Conservation (phyloP, 495 filamentous ascomycete genomes). For the Lepidopterella palustris region DNA sequence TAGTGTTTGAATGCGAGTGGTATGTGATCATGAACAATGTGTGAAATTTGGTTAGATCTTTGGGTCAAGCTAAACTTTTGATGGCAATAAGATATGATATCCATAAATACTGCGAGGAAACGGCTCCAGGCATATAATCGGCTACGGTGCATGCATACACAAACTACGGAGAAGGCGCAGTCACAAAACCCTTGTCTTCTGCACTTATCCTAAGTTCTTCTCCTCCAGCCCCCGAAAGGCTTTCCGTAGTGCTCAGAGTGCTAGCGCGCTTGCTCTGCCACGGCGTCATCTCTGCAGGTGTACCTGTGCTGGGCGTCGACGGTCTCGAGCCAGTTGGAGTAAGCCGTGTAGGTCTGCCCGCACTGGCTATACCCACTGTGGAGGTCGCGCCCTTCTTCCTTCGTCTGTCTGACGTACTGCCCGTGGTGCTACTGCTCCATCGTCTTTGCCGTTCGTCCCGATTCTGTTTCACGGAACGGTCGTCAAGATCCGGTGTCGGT, state of each 20-base stretch:
- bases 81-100: too few relatives aligned
- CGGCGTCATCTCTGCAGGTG: neutral
- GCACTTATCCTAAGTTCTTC: neutral
- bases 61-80: too few relatives aligned
- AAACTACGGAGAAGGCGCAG: neutral
- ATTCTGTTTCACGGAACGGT: conserved; percentile 1
- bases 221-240: conserved; percentile 5
- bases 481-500: conserved; percentile 26
- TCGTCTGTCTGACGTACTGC: conserved; percentile 21
- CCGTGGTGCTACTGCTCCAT: conserved; percentile 29
- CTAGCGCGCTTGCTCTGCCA: conserved; percentile 18
- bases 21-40: too few relatives aligned
- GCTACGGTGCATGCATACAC: neutral
- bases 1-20: too few relatives aligned
- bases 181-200: neutral
- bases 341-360: neutral
- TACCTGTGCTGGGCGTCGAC: conserved; percentile 8
- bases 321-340: conserved; percentile 11
- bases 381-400: conserved; percentile 6
- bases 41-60: neutral
- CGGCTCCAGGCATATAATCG: neutral
- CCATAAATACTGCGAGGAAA: too few relatives aligned
- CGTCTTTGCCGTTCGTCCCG: conserved; percentile 17
- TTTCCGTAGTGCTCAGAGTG: conserved; percentile 13
- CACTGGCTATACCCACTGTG: neutral